Evolutionary conservation across 2,329 filamentous ascomycete species (phyloP).

Genomic region (Torrubiellomyces zombiae): DNA sequence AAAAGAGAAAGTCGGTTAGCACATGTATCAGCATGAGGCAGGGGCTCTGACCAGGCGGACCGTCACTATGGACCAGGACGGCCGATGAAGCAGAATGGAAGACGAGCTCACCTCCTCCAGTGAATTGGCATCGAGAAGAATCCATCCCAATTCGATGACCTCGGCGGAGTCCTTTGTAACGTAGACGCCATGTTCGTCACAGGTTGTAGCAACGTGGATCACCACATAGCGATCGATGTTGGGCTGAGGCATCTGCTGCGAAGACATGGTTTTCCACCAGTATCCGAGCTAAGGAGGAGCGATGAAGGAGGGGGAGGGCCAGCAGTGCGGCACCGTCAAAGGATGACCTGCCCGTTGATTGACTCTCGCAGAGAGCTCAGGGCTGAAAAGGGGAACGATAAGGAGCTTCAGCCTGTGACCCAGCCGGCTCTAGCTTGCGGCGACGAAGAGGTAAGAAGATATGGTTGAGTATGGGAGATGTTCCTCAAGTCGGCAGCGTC

Average conservation of each 20-base stretch:
- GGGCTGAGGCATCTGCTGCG: conserved; percentile 33
- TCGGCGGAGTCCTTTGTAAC: conserved; percentile 98
- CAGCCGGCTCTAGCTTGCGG: conserved; percentile 14
- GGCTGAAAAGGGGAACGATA: conserved; percentile 8
- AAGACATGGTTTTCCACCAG: conserved; percentile 17
- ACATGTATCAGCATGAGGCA: too few species aligned
- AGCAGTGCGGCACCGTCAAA: conserved; percentile 5
- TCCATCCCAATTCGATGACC: conserved; percentile 98
- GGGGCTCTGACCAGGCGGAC: too few species aligned
- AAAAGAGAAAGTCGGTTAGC: too few species aligned
- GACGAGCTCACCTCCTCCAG: conserved; percentile 66
- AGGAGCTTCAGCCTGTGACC: conserved; percentile 19
- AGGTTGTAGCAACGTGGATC: conserved; percentile 96
- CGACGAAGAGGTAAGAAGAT: conserved; percentile 8
- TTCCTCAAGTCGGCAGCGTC: conserved; percentile 9
- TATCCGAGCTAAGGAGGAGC: conserved; percentile 6
- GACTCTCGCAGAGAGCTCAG: conserved; percentile 6
- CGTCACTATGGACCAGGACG: too few species aligned
- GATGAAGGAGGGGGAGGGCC: conserved; percentile 5
- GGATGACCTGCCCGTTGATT: conserved; percentile 5
- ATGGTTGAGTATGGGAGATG: conserved; percentile 8
- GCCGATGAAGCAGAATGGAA: too few species aligned
- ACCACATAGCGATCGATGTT: conserved; percentile 93
- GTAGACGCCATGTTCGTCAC: conserved; percentile 97
- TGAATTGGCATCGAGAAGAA: conserved; percentile 77